Conservation (phyloP, 176 grass and related monocot genomes). For the Oropetium thomaeum region DNA sequence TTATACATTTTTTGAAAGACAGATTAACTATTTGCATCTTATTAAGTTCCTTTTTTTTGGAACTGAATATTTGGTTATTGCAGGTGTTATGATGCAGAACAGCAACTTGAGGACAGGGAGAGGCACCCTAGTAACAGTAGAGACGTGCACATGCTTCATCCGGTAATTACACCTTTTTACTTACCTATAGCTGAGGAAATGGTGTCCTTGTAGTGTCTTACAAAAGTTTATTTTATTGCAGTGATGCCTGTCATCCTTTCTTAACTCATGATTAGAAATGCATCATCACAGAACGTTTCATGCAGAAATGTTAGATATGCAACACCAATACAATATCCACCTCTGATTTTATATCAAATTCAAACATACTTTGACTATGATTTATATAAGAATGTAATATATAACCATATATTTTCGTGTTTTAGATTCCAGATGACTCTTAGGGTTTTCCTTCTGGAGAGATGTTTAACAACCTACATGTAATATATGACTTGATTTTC, state of each 20-base stretch:
- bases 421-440: not conserved
- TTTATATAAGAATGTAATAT: not conserved
- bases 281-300: not conserved
- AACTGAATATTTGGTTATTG: slow-evolving; percentile 29
- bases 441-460: not conserved
- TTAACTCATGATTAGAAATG: not conserved
- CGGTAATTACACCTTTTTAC: slow-evolving; percentile 51
- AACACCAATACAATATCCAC: not conserved
- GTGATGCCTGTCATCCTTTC: not conserved
- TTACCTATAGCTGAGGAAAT: not conserved
- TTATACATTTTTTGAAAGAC: slow-evolving; percentile 1
- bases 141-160: slow-evolving; percentile 78
- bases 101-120: slow-evolving; percentile 76
- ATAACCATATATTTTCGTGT: not conserved
- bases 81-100: slow-evolving; percentile 81
- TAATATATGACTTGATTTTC: slow-evolving; percentile 18
- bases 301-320: not conserved
- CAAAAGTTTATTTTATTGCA: not conserved
- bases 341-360: not conserved
- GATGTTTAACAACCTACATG: not conserved
- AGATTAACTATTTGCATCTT: not conserved
- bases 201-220: not conserved
- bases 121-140: slow-evolving; percentile 71
- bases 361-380: not conserved
- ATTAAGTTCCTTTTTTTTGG: not conserved